These are phyloP conservation scores for Microascus cirrosus DNA, from an alignment of 2,329 filamentous ascomycete genomes.

Conservation along the genomic window DNA sequence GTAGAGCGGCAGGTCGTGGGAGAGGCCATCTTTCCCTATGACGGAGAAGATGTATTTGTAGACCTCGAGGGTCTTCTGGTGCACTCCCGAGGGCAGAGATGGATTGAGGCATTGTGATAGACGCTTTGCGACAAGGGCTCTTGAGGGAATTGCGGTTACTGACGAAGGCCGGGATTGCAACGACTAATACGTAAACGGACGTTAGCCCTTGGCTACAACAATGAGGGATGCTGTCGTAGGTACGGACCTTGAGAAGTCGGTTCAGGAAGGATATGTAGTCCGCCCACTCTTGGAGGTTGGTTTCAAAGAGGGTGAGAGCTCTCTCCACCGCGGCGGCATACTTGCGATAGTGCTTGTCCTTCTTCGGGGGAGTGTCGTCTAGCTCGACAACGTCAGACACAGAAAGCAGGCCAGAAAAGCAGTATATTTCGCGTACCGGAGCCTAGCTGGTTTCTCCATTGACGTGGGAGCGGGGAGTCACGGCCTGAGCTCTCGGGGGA, in stretches of 20 bases:
- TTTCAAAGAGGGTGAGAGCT: constrained; percentile 82
- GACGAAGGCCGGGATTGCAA: constrained; percentile 75
- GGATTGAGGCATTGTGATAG: constrained; percentile 93
- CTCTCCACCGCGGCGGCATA: constrained; percentile 85
- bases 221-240: not conserved
- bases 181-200: constrained; percentile 42
- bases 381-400: not conserved
- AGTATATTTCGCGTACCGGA: constrained; percentile 47
- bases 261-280: constrained; percentile 98
- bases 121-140: constrained; percentile 73
- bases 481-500: constrained; percentile 81
- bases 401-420: not conserved
- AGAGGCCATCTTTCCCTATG: constrained; percentile 71
- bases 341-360: constrained; percentile 66
- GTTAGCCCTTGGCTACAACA: not conserved
- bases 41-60: constrained; percentile 82
- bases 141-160: constrained; percentile 66
- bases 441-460: constrained; percentile 67
- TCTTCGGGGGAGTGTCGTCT: constrained; percentile 41
- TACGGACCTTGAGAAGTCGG: constrained; percentile 68
- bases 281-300: constrained; percentile 92
- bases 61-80: constrained; percentile 93
- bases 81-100: constrained; percentile 84
- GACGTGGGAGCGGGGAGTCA: constrained; percentile 61
- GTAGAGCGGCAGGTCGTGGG: constrained; percentile 75